Percentiles rank a stretch among this genome's conserved stretches.
Conservation (phyloP, 768 basidiomycete genomes). For the Trametes coccinea region DNA sequence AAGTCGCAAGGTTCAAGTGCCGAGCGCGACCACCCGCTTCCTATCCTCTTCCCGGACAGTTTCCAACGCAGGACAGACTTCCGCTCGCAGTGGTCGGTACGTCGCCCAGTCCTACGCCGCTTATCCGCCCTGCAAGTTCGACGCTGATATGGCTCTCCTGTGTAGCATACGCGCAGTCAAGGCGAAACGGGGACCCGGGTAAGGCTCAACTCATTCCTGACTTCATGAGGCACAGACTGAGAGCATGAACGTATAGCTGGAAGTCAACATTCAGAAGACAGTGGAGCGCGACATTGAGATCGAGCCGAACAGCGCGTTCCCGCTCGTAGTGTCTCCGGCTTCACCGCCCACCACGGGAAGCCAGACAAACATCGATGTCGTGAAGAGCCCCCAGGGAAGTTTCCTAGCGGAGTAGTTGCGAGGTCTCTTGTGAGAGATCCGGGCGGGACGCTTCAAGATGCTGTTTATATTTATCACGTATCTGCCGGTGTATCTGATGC, state of each 20-base stretch:
- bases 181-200: slow-evolving; percentile 10
- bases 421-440: neutral
- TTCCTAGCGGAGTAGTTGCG: neutral
- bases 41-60: slow-evolving; percentile 22
- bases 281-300: slow-evolving; percentile 27
- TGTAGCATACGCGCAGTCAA: neutral
- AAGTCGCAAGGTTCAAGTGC: slow-evolving; percentile 18
- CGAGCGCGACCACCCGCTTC: slow-evolving; percentile 23
- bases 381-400: neutral
- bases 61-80: slow-evolving; percentile 3
- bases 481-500: too few species aligned
- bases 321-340: neutral
- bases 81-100: slow-evolving; percentile 16
- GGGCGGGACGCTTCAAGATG: neutral
- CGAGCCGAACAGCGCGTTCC: slow-evolving; percentile 9
- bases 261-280: slow-evolving; percentile 32
- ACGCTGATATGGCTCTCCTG: neutral
- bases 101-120: neutral
- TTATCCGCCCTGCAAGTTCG: neutral
- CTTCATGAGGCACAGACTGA: too few species aligned
- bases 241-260: slow-evolving; percentile 12
- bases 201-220: neutral
- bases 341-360: slow-evolving; percentile 1
- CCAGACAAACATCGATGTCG: neutral
- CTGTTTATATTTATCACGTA: too few species aligned